phyloP scores from a whole-genome alignment of 1,284 basidiomycete species.

The Trichosporon ovoides region DNA sequence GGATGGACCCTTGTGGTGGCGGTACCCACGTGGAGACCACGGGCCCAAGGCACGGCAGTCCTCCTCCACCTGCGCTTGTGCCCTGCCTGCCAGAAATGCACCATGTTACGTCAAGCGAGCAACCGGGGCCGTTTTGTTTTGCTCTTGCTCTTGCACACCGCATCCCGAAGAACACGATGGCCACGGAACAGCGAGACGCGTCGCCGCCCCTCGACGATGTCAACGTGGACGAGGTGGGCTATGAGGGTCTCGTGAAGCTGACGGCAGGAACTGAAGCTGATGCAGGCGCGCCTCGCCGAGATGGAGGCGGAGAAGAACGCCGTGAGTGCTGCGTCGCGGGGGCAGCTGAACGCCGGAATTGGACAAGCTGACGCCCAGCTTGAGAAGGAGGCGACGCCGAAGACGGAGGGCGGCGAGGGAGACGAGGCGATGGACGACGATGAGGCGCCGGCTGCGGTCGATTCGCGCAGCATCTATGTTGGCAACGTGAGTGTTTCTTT shows the following conservation, averaged over 20 bases:
- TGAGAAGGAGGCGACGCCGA: slow-evolving; percentile 1
- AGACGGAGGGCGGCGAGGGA: slow-evolving; percentile 6
- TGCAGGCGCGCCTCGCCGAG: slow-evolving; percentile 85
- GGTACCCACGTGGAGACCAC: slow-evolving; percentile 4
- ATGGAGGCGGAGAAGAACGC: slow-evolving; percentile 82
- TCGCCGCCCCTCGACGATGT: slow-evolving; percentile 38
- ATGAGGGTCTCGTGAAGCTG: background rate
- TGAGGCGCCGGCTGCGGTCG: slow-evolving; percentile 61
- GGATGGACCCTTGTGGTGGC: background rate
- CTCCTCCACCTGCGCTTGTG: background rate
- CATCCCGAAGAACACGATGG: slow-evolving; percentile 26
- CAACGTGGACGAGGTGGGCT: slow-evolving; percentile 42
- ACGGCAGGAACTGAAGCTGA: slow-evolving; percentile 54
- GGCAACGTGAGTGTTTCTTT: slow-evolving; percentile 71
- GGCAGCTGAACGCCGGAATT: slow-evolving; percentile 34
- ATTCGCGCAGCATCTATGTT: slow-evolving; percentile 86
- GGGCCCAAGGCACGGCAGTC: too few relatives aligned
- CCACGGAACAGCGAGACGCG: slow-evolving; percentile 32
- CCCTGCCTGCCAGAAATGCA: background rate
- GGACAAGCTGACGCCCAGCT: background rate
- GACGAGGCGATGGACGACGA: slow-evolving; percentile 58
- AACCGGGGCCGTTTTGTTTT: background rate
- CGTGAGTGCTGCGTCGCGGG: slow-evolving; percentile 20
- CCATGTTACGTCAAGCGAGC: slow-evolving; percentile 1
- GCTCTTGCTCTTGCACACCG: background rate